Evolutionary conservation across 2,329 filamentous ascomycete species (phyloP).

Genomic region (Sphaceloma murrayae): DNA sequence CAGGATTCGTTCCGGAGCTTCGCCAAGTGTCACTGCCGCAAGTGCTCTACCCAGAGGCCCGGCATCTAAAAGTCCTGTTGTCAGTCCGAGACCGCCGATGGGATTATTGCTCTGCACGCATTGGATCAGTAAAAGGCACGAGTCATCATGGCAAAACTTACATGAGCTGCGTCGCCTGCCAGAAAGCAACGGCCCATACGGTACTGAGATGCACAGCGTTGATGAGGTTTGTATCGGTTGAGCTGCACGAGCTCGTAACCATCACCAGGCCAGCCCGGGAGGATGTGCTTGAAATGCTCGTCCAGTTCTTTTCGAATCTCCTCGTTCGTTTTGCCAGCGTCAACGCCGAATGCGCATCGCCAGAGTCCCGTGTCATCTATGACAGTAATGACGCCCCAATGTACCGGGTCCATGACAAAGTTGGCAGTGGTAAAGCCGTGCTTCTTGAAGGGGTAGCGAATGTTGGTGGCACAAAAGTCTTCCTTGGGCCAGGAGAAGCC

Average conservation of each 20-base stretch:
- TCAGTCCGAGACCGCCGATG: slow-evolving; percentile 2
- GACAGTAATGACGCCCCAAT: slow-evolving; percentile 6
- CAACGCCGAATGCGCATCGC: slow-evolving; percentile 3
- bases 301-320: slow-evolving; percentile 3
- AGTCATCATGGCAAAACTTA: neutral
- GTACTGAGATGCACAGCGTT: neutral
- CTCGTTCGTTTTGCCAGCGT: slow-evolving; percentile 8
- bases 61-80: slow-evolving; percentile 5
- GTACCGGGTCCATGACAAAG: slow-evolving; percentile 3
- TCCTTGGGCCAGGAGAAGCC: slow-evolving; percentile 10
- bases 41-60: slow-evolving; percentile 1
- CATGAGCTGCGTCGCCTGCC: slow-evolving; percentile 8
- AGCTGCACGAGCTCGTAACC: slow-evolving; percentile 4
- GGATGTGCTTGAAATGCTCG: slow-evolving; percentile 2
- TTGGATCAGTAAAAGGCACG: neutral
- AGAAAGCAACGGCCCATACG: slow-evolving; percentile 3
- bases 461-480: slow-evolving; percentile 1
- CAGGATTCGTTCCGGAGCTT: neutral
- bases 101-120: slow-evolving; percentile 9
- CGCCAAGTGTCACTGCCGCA: neutral
- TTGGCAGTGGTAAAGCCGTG: slow-evolving; percentile 2
- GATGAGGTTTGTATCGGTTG: slow-evolving; percentile 7
- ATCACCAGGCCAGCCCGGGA: slow-evolving; percentile 7
- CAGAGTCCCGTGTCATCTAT: slow-evolving; percentile 5
- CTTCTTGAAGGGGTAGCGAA: slow-evolving; percentile 6